Percentiles rank a stretch among this genome's conserved stretches.
Evolutionary conservation across 73 alveolate genomes (phyloP).

Genomic region (Uronychia setigera): DNA sequence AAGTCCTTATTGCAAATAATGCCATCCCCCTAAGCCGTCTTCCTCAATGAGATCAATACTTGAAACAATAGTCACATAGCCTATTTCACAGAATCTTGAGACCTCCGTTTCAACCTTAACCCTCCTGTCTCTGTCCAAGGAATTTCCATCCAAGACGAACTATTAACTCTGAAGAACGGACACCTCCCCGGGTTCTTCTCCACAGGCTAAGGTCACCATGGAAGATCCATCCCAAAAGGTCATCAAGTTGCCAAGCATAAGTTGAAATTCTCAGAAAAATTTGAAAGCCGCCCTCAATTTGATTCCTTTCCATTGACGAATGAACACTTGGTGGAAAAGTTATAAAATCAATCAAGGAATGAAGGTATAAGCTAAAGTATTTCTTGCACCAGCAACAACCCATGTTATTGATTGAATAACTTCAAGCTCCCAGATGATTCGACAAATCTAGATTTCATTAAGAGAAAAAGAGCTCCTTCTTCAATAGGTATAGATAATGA

Average conservation of each 20-base stretch:
- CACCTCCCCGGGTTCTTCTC: not conserved
- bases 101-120: not conserved
- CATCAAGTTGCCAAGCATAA: not conserved
- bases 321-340: not conserved
- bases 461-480: not conserved
- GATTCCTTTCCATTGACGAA: not conserved
- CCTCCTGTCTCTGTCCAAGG: not conserved
- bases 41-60: no score
- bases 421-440: not conserved
- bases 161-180: not conserved
- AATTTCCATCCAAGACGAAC: not conserved
- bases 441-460: not conserved
- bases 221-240: not conserved
- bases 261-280: no score
- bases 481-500: no score
- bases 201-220: not conserved
- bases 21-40: no score
- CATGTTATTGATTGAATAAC: not conserved
- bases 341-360: not conserved
- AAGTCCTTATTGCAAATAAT: no score
- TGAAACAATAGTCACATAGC: not conserved
- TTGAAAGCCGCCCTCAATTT: not conserved
- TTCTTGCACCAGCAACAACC: not conserved
- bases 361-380: not conserved
- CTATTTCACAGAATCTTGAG: not conserved